phyloP scores from a whole-genome alignment of 169 alveolate species.

The Miamiensis avidus region DNA sequence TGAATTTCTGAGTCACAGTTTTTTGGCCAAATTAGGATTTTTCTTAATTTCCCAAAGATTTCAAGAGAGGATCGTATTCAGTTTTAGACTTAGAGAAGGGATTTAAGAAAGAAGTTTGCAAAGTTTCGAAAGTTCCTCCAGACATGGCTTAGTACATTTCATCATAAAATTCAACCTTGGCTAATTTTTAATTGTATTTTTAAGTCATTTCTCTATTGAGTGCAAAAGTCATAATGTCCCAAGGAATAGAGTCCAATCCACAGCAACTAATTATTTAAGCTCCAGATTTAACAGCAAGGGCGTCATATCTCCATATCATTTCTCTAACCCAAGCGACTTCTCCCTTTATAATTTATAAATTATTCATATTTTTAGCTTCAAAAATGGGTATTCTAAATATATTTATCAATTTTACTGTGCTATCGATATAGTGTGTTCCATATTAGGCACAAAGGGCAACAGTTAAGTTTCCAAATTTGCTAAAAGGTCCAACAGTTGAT shows the following conservation, averaged over 20 bases:
- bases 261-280: neutral
- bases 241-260: neutral
- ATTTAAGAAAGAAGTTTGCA: neutral
- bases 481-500: neutral
- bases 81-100: neutral
- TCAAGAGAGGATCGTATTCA: neutral
- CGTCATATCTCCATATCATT: neutral
- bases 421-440: neutral
- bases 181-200: neutral
- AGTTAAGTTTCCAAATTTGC: neutral
- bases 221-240: neutral
- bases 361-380: too few species aligned
- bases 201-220: too few species aligned
- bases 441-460: neutral
- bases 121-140: neutral
- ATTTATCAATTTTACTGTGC: neutral
- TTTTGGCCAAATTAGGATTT: neutral
- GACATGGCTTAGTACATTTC: neutral
- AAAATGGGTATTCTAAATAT: too few species aligned
- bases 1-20: neutral
- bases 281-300: neutral
- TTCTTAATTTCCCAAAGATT: neutral
- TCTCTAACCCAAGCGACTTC: neutral
- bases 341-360: neutral
- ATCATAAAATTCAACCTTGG: neutral